A percentile compares a stretch with the other conserved stretches of the same genome.
Conservation (phyloP, 2,329 filamentous ascomycete genomes). For the Fonsecaea multimorphosa region DNA sequence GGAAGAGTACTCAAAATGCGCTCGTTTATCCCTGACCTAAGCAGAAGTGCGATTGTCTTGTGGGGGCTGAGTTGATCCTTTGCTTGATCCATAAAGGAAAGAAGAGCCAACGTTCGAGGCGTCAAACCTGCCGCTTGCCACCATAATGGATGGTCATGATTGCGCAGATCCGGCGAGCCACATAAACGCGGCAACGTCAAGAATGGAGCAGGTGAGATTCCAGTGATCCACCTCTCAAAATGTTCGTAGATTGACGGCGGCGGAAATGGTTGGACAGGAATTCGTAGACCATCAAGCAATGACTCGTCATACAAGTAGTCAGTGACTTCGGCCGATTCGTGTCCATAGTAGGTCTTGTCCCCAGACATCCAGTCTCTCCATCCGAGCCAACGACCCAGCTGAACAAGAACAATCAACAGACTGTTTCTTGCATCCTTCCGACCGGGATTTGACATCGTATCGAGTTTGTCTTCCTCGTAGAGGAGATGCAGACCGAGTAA, state of each 20-base stretch:
- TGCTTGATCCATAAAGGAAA: constrained; percentile 21
- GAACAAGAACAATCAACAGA: constrained; percentile 76
- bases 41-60: constrained; percentile 18
- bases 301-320: constrained; percentile 63
- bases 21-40: constrained; percentile 64
- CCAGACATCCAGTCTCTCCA: constrained; percentile 69
- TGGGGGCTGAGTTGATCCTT: constrained; percentile 8
- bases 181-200: constrained; percentile 59
- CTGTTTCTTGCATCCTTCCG: constrained; percentile 54
- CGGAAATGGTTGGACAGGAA: constrained; percentile 58
- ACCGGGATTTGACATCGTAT: constrained; percentile 61
- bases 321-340: constrained; percentile 64
- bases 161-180: constrained; percentile 36
- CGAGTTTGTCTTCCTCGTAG: constrained; percentile 87
- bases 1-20: constrained; percentile 80
- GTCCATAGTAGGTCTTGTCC: constrained; percentile 61
- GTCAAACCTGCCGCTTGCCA: constrained; percentile 21
- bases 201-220: constrained; percentile 48
- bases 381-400: constrained; percentile 80
- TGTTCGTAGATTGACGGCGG: constrained; percentile 67
- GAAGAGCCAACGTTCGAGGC: constrained; percentile 27
- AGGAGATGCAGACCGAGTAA: constrained; percentile 80
- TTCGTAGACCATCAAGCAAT: constrained; percentile 50
- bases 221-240: constrained; percentile 45
- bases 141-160: constrained; percentile 17